Conservation (phyloP, 2,329 filamentous ascomycete species). For the Talaromyces sp. region DNA sequence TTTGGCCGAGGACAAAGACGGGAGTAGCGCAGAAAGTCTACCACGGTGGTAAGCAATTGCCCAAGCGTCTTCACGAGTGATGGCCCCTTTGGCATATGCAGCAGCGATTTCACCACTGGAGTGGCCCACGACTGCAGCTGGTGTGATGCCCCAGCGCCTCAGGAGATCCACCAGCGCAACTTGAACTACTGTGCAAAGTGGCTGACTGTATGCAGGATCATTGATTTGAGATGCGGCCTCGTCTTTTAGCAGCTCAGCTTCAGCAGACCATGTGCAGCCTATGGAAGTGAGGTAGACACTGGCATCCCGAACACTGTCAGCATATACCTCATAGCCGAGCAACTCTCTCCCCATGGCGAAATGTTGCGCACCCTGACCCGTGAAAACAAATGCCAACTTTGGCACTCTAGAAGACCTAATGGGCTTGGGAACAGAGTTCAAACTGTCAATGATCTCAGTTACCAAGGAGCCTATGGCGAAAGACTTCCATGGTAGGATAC, state of each 20-base stretch:
- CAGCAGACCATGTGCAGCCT: conserved; percentile 8
- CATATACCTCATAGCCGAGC: neutral
- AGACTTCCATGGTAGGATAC: too few relatives aligned
- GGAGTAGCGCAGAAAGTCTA: conserved; percentile 7
- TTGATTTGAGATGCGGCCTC: conserved; percentile 12
- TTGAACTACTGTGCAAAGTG: conserved; percentile 21
- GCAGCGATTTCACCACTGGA: conserved; percentile 46
- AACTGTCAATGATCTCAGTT: too few relatives aligned
- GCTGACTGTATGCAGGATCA: conserved; percentile 20
- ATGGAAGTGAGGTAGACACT: neutral
- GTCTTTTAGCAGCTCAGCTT: neutral
- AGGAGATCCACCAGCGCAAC: conserved; percentile 19
- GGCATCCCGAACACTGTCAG: neutral
- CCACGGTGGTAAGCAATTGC: conserved; percentile 39
- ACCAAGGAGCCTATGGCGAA: too few relatives aligned
- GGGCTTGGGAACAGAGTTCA: too few relatives aligned
- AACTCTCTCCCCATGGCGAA: conserved; percentile 28
- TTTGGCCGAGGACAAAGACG: neutral
- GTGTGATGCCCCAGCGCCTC: conserved; percentile 25
- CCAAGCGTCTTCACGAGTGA: conserved; percentile 36
- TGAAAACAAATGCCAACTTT: conserved; percentile 25
- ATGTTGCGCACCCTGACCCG: conserved; percentile 38
- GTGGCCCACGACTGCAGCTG: conserved; percentile 40
- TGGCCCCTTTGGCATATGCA: conserved; percentile 41
- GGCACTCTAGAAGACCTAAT: too few relatives aligned